Percentiles rank a stretch among this genome's conserved stretches.
Conservation (phyloP, 169 alveolate genomes). For the Pseudocohnilembus persalinus region DNA sequence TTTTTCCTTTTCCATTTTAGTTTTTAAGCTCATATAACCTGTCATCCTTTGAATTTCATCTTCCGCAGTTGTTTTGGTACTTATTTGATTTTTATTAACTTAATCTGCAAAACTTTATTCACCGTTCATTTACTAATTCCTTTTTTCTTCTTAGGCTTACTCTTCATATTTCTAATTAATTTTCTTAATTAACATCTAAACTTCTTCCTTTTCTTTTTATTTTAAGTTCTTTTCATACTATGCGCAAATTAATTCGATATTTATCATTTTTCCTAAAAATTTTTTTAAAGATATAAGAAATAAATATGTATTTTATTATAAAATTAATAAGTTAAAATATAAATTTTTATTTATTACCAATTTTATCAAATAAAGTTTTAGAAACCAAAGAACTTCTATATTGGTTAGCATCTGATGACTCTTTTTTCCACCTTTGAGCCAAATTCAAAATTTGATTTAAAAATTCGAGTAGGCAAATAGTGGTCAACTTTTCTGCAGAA, state of each 20-base stretch:
- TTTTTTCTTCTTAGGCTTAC: not conserved
- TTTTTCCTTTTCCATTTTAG: not conserved
- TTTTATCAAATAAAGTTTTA: not conserved
- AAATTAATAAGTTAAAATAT: not conserved
- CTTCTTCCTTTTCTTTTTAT: slow-evolving; percentile 24
- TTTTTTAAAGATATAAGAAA: not conserved
- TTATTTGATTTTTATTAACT: too few relatives aligned
- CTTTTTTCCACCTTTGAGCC: not conserved
- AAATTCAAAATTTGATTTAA: not conserved
- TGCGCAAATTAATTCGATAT: slow-evolving; percentile 5
- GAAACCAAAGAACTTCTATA: not conserved
- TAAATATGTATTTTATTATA: not conserved
- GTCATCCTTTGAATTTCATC: not conserved
- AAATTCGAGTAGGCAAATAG: slow-evolving; percentile 29
- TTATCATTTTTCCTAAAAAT: slow-evolving; percentile 3
- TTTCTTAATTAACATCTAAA: not conserved
- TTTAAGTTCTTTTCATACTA: slow-evolving; percentile 1
- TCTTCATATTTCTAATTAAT: not conserved
- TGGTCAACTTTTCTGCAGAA: slow-evolving; percentile 23
- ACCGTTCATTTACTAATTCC: not conserved
- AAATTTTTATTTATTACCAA: not conserved
- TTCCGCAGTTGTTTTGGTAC: not conserved
- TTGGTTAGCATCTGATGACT: not conserved
- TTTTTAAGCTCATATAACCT: not conserved
- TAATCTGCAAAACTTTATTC: not conserved